Evolutionary conservation across 768 basidiomycete genomes (phyloP).

Genomic region (Termitomyces sp.): DNA sequence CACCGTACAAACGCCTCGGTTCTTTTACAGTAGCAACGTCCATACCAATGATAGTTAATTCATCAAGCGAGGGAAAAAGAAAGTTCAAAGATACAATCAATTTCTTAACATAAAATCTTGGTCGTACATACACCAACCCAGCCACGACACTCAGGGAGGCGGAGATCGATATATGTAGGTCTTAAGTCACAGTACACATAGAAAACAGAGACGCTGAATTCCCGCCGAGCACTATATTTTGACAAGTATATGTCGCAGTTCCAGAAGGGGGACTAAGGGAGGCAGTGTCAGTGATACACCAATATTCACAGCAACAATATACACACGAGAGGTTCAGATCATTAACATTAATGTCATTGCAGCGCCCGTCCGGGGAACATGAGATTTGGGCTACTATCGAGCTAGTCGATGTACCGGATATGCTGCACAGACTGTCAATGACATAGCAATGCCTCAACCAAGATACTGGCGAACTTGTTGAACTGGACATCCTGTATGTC

Average conservation of each 20-base stretch:
- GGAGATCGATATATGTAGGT: not conserved
- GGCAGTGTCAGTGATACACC: not conserved
- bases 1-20: not conserved
- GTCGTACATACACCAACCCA: not conserved
- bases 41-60: not conserved
- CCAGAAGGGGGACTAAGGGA: constrained; percentile 31
- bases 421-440: constrained; percentile 25
- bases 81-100: not conserved
- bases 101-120: not conserved
- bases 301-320: not conserved
- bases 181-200: constrained; percentile 26
- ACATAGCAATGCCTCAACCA: not conserved
- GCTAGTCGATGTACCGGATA: constrained; percentile 52
- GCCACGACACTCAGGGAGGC: not conserved
- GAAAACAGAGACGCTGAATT: constrained; percentile 39
- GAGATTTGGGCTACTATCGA: constrained; percentile 45
- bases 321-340: constrained; percentile 40
- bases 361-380: constrained; percentile 52
- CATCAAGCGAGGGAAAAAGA: not conserved
- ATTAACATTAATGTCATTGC: constrained; percentile 42
- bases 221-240: constrained; percentile 45
- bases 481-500: constrained; percentile 54
- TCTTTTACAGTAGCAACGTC: not conserved
- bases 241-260: constrained; percentile 42
- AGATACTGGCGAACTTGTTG: constrained; percentile 30